Evolutionary conservation across 2,329 filamentous ascomycete species (phyloP).

Genomic region (Nigrospora oryzae): DNA sequence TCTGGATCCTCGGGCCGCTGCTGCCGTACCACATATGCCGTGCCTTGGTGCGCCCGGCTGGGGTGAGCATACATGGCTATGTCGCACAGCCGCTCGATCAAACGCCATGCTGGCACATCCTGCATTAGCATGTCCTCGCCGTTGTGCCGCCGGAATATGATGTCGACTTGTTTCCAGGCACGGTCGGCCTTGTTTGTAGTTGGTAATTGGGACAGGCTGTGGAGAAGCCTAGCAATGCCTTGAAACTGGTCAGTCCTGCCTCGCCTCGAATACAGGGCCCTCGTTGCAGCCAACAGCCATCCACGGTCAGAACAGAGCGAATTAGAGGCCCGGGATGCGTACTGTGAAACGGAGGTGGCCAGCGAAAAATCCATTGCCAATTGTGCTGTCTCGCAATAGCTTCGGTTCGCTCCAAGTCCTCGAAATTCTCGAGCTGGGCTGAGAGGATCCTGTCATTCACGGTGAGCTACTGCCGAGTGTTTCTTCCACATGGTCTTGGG

Average conservation of each 20-base stretch:
- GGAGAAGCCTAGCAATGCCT: constrained; percentile 6
- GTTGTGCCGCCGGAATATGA: constrained; percentile 8
- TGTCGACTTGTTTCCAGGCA: constrained; percentile 10
- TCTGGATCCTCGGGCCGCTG: too few relatives aligned
- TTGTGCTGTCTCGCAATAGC: constrained; percentile 5
- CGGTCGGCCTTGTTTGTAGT: constrained; percentile 6
- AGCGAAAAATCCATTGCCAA: constrained; percentile 10
- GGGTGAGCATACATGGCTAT: constrained; percentile 10
- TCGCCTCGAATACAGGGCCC: too few relatives aligned
- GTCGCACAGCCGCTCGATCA: constrained; percentile 9
- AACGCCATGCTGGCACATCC: constrained; percentile 7
- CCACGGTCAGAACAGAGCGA: too few relatives aligned
- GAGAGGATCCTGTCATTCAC: not conserved
- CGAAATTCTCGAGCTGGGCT: constrained; percentile 8
- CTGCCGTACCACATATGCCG: not conserved
- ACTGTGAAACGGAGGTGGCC: constrained; percentile 5
- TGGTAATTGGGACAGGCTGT: constrained; percentile 7
- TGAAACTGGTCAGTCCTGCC: too few relatives aligned
- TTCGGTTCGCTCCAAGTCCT: constrained; percentile 8
- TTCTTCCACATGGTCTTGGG: too few relatives aligned
- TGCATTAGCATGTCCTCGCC: constrained; percentile 8
- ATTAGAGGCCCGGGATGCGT: not conserved
- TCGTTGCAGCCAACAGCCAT: too few relatives aligned
- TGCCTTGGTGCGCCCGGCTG: not conserved
- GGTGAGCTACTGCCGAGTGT: too few relatives aligned